These are phyloP conservation scores for Simplicillium aogashimaense DNA, from an alignment of 2,329 filamentous ascomycete species.

Conservation along the genomic window DNA sequence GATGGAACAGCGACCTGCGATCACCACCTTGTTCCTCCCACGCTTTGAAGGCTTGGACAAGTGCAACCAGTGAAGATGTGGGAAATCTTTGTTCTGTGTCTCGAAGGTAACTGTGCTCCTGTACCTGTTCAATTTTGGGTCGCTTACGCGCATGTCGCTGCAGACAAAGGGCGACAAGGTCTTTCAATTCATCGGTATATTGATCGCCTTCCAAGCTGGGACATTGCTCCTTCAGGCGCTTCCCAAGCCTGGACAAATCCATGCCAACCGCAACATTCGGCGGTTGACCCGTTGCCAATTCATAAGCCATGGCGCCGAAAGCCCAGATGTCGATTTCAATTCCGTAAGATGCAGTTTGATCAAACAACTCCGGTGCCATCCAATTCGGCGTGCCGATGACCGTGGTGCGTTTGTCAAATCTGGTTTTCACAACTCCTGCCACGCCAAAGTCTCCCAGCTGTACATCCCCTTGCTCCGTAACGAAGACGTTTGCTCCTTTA, in stretches of 20 bases:
- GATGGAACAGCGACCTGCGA: constrained; percentile 46
- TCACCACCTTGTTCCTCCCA: constrained; percentile 62
- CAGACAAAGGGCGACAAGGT: constrained; percentile 52
- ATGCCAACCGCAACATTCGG: constrained; percentile 39
- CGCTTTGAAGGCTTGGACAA: constrained; percentile 57
- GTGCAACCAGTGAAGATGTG: constrained; percentile 44
- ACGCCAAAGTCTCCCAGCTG: constrained; percentile 62
- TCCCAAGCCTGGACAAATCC: constrained; percentile 30
- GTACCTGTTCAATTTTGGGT: constrained; percentile 48
- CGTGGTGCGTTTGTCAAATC: constrained; percentile 52
- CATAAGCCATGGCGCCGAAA: constrained; percentile 56
- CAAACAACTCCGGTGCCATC: constrained; percentile 57
- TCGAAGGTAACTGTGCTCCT: constrained; percentile 53
- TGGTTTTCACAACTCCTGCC: constrained; percentile 52
- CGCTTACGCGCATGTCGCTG: constrained; percentile 42
- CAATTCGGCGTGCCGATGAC: constrained; percentile 59
- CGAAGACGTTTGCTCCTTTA: constrained; percentile 53
- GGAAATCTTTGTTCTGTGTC: constrained; percentile 50
- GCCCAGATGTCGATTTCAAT: constrained; percentile 59
- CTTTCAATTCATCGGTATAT: constrained; percentile 46
- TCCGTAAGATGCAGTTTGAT: constrained; percentile 39
- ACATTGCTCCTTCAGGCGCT: constrained; percentile 32
- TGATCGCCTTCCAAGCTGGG: constrained; percentile 48
- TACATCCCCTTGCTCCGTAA: constrained; percentile 52
- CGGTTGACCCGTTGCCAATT: constrained; percentile 55